Evolutionary conservation across 2,329 filamentous ascomycete species (phyloP).

Genomic region (Aschersonia sp.): DNA sequence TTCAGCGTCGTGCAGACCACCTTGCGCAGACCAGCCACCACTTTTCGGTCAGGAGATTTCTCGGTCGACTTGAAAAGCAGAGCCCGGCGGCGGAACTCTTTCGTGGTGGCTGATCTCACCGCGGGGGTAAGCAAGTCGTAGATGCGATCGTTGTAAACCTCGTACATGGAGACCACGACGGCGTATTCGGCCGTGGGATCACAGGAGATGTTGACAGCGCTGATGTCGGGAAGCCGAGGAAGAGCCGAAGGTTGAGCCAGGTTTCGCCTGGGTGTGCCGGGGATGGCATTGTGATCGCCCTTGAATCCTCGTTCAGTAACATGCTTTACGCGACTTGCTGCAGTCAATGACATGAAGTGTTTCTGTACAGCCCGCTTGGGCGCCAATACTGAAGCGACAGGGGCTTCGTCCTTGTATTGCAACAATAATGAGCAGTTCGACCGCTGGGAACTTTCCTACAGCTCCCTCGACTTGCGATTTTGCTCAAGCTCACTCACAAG

Average conservation of each 20-base stretch:
- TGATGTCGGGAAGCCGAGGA: conserved; percentile 62
- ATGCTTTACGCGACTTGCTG: conserved; percentile 29
- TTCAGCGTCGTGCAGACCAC: conserved; percentile 69
- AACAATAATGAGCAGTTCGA: conserved; percentile 1
- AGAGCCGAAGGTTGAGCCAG: conserved; percentile 57
- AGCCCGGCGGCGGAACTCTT: conserved; percentile 61
- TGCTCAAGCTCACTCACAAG: conserved; percentile 21
- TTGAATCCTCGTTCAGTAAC: conserved; percentile 31
- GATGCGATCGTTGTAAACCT: conserved; percentile 97
- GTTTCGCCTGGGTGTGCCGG: conserved; percentile 43
- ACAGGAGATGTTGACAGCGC: conserved; percentile 47
- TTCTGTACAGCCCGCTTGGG: conserved; percentile 16
- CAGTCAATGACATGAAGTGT: conserved; percentile 27
- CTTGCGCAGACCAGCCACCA: conserved; percentile 85
- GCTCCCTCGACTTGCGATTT: conserved; percentile 11
- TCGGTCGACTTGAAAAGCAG: conserved; percentile 90
- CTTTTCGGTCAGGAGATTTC: conserved; percentile 75
- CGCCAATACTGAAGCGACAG: conserved; percentile 6
- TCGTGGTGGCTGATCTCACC: conserved; percentile 43
- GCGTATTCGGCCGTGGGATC: conserved; percentile 61
- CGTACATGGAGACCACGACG: conserved; percentile 92
- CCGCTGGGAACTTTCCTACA: conserved; percentile 14
- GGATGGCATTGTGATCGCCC: conserved; percentile 31
- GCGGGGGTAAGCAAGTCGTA: conserved; percentile 74
- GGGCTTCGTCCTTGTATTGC: background rate